Percentiles rank a stretch among this genome's conserved stretches.
phyloP scores from a whole-genome alignment of 345 rosid genomes.

The Pelargonium nanum region DNA sequence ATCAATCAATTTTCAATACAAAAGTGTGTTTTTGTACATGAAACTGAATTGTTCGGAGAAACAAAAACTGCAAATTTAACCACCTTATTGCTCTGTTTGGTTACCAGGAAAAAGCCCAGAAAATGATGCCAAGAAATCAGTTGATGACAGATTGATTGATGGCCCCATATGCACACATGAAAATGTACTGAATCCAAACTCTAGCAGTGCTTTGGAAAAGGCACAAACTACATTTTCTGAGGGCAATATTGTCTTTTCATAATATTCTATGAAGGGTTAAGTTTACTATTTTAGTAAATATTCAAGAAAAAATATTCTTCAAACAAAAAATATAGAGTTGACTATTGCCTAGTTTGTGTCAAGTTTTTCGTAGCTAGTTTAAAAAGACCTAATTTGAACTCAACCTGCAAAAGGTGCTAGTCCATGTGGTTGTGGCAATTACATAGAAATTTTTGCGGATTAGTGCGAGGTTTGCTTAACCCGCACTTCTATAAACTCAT shows the following conservation, averaged over 20 bases:
- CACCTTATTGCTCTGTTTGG: not conserved
- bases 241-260: not conserved
- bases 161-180: not conserved
- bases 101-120: not conserved
- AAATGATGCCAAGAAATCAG: not conserved
- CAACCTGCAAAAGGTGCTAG: no score
- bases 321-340: no score
- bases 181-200: not conserved
- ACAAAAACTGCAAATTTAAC: not conserved
- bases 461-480: no score
- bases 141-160: not conserved
- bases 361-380: no score
- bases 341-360: no score
- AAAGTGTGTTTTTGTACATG: not conserved
- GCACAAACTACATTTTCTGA: not conserved
- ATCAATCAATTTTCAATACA: not conserved
- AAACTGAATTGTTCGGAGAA: not conserved
- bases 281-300: no score
- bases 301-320: no score
- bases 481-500: no score
- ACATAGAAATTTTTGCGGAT: no score
- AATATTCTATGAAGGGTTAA: no score
- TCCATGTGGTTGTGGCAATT: no score
- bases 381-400: no score
- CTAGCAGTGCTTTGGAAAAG: not conserved